These are phyloP conservation scores for Mycosarcoma maydis DNA, from an alignment of 1,284 basidiomycete genomes.

Conservation along the genomic window DNA sequence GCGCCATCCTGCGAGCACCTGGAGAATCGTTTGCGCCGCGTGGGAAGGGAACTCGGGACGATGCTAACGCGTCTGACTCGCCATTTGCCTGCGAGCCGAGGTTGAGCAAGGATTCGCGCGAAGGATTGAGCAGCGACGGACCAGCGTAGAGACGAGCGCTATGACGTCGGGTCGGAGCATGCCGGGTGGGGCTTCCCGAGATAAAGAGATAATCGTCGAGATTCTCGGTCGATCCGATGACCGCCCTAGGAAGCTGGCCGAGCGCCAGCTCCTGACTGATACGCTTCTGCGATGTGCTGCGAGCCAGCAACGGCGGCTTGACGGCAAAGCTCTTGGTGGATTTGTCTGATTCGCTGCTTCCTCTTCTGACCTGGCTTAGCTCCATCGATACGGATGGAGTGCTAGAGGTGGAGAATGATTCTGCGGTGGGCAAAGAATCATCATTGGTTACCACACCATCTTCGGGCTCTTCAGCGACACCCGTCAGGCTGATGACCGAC, in stretches of 20 bases:
- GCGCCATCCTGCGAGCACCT: constrained; percentile 37
- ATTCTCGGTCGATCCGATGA: constrained; percentile 44
- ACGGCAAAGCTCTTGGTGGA: constrained; percentile 16
- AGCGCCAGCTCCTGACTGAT: constrained; percentile 57
- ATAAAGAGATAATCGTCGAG: constrained; percentile 45
- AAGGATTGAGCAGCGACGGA: constrained; percentile 55
- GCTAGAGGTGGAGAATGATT: constrained; percentile 23
- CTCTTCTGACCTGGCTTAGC: constrained; percentile 19
- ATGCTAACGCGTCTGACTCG: constrained; percentile 21
- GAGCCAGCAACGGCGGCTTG: constrained; percentile 33
- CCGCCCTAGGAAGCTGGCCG: constrained; percentile 39
- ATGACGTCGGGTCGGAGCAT: constrained; percentile 49
- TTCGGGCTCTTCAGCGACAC: constrained; percentile 55
- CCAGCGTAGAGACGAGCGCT: constrained; percentile 50
- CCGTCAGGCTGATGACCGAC: constrained; percentile 56
- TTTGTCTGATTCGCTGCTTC: constrained; percentile 49
- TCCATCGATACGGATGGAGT: constrained; percentile 11
- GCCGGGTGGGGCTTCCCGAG: constrained; percentile 42
- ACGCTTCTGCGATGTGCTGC: constrained; percentile 50
- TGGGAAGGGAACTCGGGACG: constrained; percentile 53
- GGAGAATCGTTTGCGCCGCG: constrained; percentile 48
- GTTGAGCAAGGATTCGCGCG: constrained; percentile 44
- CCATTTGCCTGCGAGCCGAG: constrained; percentile 10
- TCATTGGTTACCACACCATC: constrained; percentile 17
- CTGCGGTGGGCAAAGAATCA: constrained; percentile 9